These are phyloP conservation scores for Picea mariana DNA, from an alignment of 83 land plant genomes.

Conservation along the genomic window DNA sequence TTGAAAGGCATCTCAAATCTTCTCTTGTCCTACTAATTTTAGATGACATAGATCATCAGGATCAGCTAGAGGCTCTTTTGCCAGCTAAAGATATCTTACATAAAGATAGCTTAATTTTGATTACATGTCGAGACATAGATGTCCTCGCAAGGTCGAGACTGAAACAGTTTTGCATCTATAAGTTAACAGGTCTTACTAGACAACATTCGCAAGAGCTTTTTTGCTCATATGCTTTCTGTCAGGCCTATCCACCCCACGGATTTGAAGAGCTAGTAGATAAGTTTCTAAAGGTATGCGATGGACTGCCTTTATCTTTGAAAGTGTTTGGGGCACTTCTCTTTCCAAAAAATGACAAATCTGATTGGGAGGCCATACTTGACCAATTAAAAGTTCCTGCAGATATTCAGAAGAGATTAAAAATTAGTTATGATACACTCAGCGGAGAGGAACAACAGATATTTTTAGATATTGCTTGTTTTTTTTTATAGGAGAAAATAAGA, in stretches of 20 bases:
- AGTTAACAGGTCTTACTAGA: background rate
- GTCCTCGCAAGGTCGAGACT: background rate
- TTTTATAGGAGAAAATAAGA: background rate
- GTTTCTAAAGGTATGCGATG: background rate
- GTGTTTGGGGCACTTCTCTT: background rate
- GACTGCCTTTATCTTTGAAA: background rate
- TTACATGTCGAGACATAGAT: background rate
- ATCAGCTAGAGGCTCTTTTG: background rate
- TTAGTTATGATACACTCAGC: constrained; percentile 7
- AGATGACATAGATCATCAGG: background rate
- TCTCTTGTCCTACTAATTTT: background rate
- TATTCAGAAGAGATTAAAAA: too few species aligned
- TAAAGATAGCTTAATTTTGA: background rate
- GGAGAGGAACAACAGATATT: constrained; percentile 6
- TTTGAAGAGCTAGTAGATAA: background rate
- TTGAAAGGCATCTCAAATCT: too few species aligned
- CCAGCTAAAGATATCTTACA: background rate
- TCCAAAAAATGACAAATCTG: background rate
- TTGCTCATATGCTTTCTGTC: background rate
- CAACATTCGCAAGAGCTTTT: background rate
- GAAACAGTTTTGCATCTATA: background rate
- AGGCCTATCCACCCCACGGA: background rate
- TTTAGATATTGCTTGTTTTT: constrained; percentile 16
- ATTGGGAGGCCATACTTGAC: background rate
- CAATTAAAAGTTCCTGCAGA: background rate